phyloP scores from a whole-genome alignment of 805 yeast genomes.

The Schizosaccharomyces cryophilus region DNA sequence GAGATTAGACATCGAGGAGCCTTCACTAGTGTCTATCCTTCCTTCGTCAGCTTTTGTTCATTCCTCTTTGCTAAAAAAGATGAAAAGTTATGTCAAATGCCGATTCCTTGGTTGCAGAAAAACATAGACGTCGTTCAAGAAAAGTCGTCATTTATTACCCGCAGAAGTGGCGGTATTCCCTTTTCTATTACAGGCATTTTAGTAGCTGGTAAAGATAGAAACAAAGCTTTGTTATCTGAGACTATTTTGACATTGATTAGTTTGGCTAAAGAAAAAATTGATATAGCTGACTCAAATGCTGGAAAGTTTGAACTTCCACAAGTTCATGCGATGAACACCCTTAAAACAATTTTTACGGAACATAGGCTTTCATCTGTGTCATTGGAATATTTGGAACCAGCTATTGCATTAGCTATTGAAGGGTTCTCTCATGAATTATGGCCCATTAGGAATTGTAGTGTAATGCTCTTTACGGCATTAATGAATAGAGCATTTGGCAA shows the following conservation, averaged over 20 bases:
- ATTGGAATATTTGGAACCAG: constrained; percentile 27
- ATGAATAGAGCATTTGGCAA: constrained; percentile 61
- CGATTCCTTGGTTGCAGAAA: constrained; percentile 34
- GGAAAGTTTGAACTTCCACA: constrained; percentile 56
- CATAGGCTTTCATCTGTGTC: constrained; percentile 34
- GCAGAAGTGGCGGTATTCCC: constrained; percentile 88
- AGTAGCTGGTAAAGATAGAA: constrained; percentile 21
- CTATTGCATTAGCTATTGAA: constrained; percentile 33
- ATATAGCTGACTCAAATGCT: constrained; percentile 23
- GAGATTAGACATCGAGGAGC: constrained; percentile 77
- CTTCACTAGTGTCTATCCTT: constrained; percentile 65
- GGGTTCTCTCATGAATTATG: constrained; percentile 46
- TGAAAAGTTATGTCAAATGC: constrained; percentile 13
- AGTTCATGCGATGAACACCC: constrained; percentile 78
- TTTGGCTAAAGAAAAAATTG: constrained; percentile 27
- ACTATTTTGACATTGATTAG: constrained; percentile 29
- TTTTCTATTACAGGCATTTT: constrained; percentile 50
- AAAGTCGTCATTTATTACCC: constrained; percentile 45
- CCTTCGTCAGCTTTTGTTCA: constrained; percentile 48
- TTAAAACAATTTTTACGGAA: constrained; percentile 51
- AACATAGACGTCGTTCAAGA: constrained; percentile 28
- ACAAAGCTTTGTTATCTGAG: constrained; percentile 17
- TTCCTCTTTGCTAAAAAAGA: constrained; percentile 8
- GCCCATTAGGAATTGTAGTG: constrained; percentile 79
- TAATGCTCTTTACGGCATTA: constrained; percentile 72